Percentiles rank a stretch among this genome's conserved stretches.
Conservation (phyloP, 805 yeast species). For the Candida silvicultrix region DNA sequence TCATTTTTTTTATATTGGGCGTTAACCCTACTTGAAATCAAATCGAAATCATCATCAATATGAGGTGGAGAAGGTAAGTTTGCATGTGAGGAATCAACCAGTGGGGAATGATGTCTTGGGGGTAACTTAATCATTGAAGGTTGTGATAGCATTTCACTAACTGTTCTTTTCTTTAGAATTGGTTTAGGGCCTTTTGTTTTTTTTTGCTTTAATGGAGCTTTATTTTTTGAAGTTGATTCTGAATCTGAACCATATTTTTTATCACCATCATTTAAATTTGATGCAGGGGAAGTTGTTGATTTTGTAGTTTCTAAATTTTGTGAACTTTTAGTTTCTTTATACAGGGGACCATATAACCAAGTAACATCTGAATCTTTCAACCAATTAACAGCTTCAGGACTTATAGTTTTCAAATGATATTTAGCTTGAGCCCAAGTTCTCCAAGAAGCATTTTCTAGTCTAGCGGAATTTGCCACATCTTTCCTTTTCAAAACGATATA, state of each 20-base stretch:
- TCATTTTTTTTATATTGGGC: conserved; percentile 15
- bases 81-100: neutral
- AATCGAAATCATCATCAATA: conserved; percentile 21
- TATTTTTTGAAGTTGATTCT: conserved; percentile 24
- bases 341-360: conserved; percentile 90
- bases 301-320: conserved; percentile 3
- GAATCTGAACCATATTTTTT: conserved; percentile 35
- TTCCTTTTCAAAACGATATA: conserved; percentile 79
- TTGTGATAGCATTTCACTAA: conserved; percentile 73
- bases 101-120: conserved; percentile 10
- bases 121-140: conserved; percentile 28
- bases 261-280: conserved; percentile 8
- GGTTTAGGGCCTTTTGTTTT: conserved; percentile 53
- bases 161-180: conserved; percentile 80
- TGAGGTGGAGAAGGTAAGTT: conserved; percentile 19
- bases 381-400: conserved; percentile 94
- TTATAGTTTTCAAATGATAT: conserved; percentile 67
- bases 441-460: conserved; percentile 91
- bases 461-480: conserved; percentile 76
- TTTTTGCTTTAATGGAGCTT: conserved; percentile 5
- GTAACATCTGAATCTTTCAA: conserved; percentile 94
- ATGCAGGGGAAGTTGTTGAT: neutral
- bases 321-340: conserved; percentile 12
- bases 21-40: conserved; percentile 19
- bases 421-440: conserved; percentile 96